Conservation (phyloP, 306 rosid genomes). For the Cercis canadensis region DNA sequence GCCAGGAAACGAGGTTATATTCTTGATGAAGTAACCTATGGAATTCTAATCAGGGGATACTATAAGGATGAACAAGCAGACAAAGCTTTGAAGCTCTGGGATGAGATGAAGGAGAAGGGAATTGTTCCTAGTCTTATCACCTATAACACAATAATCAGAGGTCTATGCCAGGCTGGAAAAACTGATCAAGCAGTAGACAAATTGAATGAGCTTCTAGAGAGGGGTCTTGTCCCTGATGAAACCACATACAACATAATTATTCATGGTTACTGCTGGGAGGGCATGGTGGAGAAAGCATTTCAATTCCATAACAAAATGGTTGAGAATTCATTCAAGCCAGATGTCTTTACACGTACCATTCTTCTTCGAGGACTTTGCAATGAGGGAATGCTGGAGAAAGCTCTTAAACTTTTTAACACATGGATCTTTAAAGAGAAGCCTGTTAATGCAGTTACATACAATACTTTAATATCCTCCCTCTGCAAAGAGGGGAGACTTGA, state of each 20-base stretch:
- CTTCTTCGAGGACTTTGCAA: slow-evolving; percentile 82
- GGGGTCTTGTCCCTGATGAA: slow-evolving; percentile 77
- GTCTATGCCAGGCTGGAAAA: slow-evolving; percentile 71
- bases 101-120: slow-evolving; percentile 75
- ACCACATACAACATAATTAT: slow-evolving; percentile 77
- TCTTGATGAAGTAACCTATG: slow-evolving; percentile 83
- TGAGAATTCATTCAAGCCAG: slow-evolving; percentile 70
- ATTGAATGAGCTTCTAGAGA: slow-evolving; percentile 72
- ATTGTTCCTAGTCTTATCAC: slow-evolving; percentile 65
- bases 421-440: slow-evolving; percentile 73
- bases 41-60: slow-evolving; percentile 85
- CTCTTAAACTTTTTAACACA: slow-evolving; percentile 65
- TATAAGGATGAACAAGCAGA: slow-evolving; percentile 58
- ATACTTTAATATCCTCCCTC: slow-evolving; percentile 73
- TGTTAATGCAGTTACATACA: slow-evolving; percentile 75
- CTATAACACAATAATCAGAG: slow-evolving; percentile 76
- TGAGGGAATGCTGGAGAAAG: slow-evolving; percentile 79
- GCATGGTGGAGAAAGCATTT: slow-evolving; percentile 77
- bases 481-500: slow-evolving; percentile 78
- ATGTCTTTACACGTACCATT: slow-evolving; percentile 72
- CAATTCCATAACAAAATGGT: slow-evolving; percentile 82
- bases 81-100: slow-evolving; percentile 77
- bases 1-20: slow-evolving; percentile 78
- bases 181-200: slow-evolving; percentile 71
- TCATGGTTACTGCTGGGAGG: slow-evolving; percentile 79